Evolutionary conservation across 495 filamentous ascomycete species (phyloP).

Genomic region (Pyrenula massariospora): DNA sequence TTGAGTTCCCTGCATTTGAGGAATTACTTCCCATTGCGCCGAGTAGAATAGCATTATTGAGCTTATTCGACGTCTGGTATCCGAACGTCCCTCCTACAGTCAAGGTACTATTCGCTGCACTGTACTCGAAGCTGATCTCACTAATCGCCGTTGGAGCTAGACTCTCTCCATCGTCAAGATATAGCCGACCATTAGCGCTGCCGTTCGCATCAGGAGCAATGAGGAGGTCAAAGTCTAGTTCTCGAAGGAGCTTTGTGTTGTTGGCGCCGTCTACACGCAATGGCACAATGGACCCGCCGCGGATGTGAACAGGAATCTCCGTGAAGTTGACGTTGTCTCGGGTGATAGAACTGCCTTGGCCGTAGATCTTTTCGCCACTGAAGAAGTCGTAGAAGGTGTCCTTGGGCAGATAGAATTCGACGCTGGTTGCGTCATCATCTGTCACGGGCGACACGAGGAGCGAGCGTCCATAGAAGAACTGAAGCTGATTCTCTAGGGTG

Average conservation of each 20-base stretch:
- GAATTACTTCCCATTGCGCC: background rate
- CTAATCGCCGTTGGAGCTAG: slow-evolving; percentile 2
- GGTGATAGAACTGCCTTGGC: slow-evolving; percentile 38
- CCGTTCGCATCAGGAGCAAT: slow-evolving; percentile 6
- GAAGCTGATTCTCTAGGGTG: slow-evolving; percentile 45
- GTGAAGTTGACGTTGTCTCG: slow-evolving; percentile 44
- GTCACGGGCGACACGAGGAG: slow-evolving; percentile 67
- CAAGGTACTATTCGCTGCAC: background rate
- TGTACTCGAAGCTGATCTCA: background rate
- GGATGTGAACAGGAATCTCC: slow-evolving; percentile 62
- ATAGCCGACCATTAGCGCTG: slow-evolving; percentile 5
- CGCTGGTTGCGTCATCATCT: slow-evolving; percentile 47
- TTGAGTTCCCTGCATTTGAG: too few species aligned
- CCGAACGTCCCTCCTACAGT: background rate
- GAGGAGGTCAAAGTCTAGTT: slow-evolving; percentile 2
- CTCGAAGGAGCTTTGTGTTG: background rate
- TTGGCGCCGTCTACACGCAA: slow-evolving; percentile 22
- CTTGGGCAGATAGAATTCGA: slow-evolving; percentile 61
- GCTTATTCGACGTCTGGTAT: background rate
- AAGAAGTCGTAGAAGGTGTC: slow-evolving; percentile 73
- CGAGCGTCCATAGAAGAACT: slow-evolving; percentile 65
- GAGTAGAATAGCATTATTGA: background rate
- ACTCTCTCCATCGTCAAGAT: slow-evolving; percentile 7
- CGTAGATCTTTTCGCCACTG: slow-evolving; percentile 44
- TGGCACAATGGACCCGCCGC: slow-evolving; percentile 60